Evolutionary conservation across 192 early-diverging fungal genomes (phyloP).

Genomic region (Coemansia sp.): DNA sequence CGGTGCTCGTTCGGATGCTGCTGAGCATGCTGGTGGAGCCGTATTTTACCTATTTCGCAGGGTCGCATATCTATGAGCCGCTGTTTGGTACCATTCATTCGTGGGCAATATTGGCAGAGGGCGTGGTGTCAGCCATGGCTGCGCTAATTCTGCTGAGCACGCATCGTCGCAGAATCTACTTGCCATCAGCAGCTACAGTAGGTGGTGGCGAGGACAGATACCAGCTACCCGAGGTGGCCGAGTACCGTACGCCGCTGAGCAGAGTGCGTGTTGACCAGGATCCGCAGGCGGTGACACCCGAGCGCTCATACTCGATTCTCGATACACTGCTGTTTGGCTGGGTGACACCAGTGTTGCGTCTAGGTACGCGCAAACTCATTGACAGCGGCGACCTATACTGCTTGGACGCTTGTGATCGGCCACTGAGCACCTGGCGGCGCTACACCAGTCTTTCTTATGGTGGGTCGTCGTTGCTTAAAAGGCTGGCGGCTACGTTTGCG

Average conservation of each 20-base stretch:
- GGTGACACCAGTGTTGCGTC: constrained; percentile 66
- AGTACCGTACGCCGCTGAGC: constrained; percentile 39
- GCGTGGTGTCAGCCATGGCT: neutral
- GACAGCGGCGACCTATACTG: constrained; percentile 65
- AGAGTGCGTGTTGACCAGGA: constrained; percentile 18
- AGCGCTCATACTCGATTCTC: constrained; percentile 27
- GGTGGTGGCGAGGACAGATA: neutral
- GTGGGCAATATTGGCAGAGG: constrained; percentile 4
- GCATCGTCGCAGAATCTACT: constrained; percentile 21
- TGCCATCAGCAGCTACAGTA: too few species aligned
- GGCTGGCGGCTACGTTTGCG: constrained; percentile 49
- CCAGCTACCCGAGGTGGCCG: constrained; percentile 1
- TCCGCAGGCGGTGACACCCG: constrained; percentile 35
- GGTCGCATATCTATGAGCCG: constrained; percentile 6
- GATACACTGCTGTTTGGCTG: constrained; percentile 57
- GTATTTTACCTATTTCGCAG: constrained; percentile 19
- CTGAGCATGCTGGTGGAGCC: constrained; percentile 14
- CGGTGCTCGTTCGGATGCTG: neutral
- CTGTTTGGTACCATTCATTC: constrained; percentile 14
- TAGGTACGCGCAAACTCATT: constrained; percentile 60
- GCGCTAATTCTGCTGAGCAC: constrained; percentile 19
- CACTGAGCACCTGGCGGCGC: constrained; percentile 44
- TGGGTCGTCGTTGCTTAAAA: constrained; percentile 23
- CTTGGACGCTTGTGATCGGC: constrained; percentile 58
- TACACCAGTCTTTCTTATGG: constrained; percentile 11